phyloP scores from a whole-genome alignment of 306 rosid genomes.

The Quercus glauca region DNA sequence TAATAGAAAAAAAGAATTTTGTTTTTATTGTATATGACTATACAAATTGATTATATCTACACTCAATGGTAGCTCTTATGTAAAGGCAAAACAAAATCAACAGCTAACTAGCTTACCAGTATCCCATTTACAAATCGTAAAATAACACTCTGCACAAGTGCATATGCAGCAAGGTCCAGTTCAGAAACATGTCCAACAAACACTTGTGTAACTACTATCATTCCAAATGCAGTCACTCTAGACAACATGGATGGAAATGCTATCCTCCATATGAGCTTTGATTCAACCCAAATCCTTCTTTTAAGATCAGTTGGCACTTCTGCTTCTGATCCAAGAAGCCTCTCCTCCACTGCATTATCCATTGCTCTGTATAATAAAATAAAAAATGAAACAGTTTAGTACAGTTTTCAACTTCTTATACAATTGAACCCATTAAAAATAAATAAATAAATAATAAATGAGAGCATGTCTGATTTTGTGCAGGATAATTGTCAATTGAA shows the following conservation, averaged over 20 bases:
- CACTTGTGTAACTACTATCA: slow-evolving; percentile 44
- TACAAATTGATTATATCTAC: too few species aligned
- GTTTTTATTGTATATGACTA: too few species aligned
- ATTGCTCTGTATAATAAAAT: not conserved
- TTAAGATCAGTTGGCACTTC: slow-evolving; percentile 10
- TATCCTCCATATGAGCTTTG: slow-evolving; percentile 42
- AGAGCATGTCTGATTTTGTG: too few species aligned
- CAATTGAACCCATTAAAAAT: not conserved
- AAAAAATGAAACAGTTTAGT: not conserved
- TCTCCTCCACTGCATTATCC: not conserved
- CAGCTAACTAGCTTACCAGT: slow-evolving; percentile 25
- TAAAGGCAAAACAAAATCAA: too few species aligned
- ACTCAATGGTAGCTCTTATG: too few species aligned
- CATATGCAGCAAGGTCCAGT: slow-evolving; percentile 46
- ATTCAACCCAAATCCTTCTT: slow-evolving; percentile 42
- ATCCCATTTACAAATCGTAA: slow-evolving; percentile 51
- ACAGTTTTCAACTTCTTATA: not conserved
- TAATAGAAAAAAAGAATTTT: not conserved
- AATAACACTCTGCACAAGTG: slow-evolving; percentile 45
- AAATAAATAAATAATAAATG: not conserved
- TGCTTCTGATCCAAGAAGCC: slow-evolving; percentile 2
- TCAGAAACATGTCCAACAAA: slow-evolving; percentile 55
- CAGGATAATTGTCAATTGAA: too few species aligned
- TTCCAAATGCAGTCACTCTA: slow-evolving; percentile 43
- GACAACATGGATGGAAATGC: slow-evolving; percentile 59